Base-by-base conservation (phyloP, 768 basidiomycete genomes). In the Leucocoprinus birnbaumii region DNA sequence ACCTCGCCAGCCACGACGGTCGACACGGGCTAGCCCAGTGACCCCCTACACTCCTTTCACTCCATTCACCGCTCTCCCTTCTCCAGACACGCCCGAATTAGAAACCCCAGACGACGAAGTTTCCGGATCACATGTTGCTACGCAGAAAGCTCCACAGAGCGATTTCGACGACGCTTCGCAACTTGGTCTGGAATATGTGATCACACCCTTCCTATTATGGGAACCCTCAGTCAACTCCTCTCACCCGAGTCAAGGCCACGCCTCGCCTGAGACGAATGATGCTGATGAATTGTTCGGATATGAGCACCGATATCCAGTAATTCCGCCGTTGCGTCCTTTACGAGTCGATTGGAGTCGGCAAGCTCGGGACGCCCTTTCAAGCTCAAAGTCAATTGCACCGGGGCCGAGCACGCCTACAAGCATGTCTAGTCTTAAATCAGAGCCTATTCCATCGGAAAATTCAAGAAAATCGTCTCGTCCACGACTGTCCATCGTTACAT, bases 201-300 rank as follows among this genome's bases (percentile, higher is more conserved):
- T 55, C 41, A 55, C 54, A n/a, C 54, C 54, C 9, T 55, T 55
- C 48, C 54, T 35, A 18, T 43, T 55, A 41, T 55, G 54, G 54
- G n/a, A 53, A 22, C 45, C n/a, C 35, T 40, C 52, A 13, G 24
- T 25, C 34, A 35, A 22, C n/a, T 19, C 43, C 22, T 45, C 43
- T 35, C 9, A 25, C 27, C 10, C 13, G 14, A 43, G 8, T 16
- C 25, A 38, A 9, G 2, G 22, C 38, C 43, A 25, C 22, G 10
- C 22, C 27, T 16, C 27, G 3, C 5, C 10, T 14, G 38, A 27
- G 41, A 22, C 27, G 10, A 11, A 13, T 14, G 19, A 43, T 34
- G 21, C 26, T 31, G 40, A n/a, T 19, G 13, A 21, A 54, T 26
- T 7, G n/a, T 22, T 13, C 24, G 22, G 18, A 41, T 16, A 13